Evolutionary conservation across 495 filamentous ascomycete genomes (phyloP).

Genomic region (Cenococcum geophilum): DNA sequence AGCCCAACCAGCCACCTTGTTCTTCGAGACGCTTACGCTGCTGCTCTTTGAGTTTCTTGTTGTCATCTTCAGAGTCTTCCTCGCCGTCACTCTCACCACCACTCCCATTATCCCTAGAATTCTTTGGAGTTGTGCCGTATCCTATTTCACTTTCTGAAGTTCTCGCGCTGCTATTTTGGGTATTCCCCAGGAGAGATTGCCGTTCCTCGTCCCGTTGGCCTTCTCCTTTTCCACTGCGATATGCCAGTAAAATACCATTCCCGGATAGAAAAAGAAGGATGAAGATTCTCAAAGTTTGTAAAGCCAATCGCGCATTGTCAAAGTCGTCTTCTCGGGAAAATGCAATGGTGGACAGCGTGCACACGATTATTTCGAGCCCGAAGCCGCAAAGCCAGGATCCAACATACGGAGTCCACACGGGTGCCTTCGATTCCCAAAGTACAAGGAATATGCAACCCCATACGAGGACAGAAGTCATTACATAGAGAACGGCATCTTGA

Average conservation of each 20-base stretch:
- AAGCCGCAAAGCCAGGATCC: conserved; percentile 3
- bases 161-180: not conserved
- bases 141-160: not conserved
- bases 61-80: conserved; percentile 3
- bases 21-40: conserved; percentile 31
- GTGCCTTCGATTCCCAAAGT: not conserved
- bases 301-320: not conserved
- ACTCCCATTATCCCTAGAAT: not conserved
- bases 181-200: not conserved
- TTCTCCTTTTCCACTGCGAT: not conserved
- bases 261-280: conserved; percentile 5
- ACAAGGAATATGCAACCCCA: conserved; percentile 7
- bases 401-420: conserved; percentile 3
- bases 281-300: not conserved
- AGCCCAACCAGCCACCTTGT: conserved; percentile 34
- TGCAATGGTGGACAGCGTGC: not conserved
- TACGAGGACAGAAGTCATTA: conserved; percentile 2
- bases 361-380: not conserved
- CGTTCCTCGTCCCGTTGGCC: conserved; percentile 2
- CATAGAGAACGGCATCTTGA: conserved; percentile 6
- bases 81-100: conserved; percentile 2
- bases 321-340: not conserved
- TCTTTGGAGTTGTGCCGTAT: not conserved
- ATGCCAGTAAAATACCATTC: conserved; percentile 3
- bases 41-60: conserved; percentile 27